Conservation (phyloP, 2,329 filamentous ascomycete genomes). For the Cercospora berteroae region DNA sequence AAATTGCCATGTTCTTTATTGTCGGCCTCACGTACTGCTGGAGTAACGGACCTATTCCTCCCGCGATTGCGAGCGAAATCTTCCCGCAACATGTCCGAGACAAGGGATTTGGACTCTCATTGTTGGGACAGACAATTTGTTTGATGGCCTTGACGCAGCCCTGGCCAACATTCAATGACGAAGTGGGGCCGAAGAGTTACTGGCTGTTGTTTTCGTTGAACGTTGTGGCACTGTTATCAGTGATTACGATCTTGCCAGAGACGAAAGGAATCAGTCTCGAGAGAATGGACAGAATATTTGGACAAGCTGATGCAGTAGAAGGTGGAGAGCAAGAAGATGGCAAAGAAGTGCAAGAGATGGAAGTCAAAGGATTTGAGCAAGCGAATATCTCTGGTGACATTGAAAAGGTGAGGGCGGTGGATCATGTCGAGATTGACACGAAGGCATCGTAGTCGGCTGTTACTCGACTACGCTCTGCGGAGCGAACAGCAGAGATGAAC, state of each 20-base stretch:
- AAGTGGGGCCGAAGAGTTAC: neutral
- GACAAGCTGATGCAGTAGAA: slow-evolving; percentile 40
- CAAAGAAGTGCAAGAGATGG: slow-evolving; percentile 14
- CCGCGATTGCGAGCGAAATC: neutral
- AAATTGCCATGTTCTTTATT: neutral
- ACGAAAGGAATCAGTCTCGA: slow-evolving; percentile 49
- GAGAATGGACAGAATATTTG: slow-evolving; percentile 33
- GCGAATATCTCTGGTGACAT: slow-evolving; percentile 2
- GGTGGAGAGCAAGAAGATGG: slow-evolving; percentile 37
- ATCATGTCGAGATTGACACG: slow-evolving; percentile 14
- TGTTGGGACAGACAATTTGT: neutral
- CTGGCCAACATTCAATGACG: neutral
- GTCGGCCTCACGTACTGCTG: neutral
- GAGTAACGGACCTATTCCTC: neutral
- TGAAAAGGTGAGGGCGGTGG: slow-evolving; percentile 16
- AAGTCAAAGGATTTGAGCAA: slow-evolving; percentile 5
- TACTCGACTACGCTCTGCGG: neutral
- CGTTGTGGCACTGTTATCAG: neutral
- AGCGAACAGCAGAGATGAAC: neutral
- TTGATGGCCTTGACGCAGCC: neutral
- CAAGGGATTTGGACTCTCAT: neutral
- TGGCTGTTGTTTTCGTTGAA: neutral
- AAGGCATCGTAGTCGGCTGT: neutral
- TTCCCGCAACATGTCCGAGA: neutral
- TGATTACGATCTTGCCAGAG: slow-evolving; percentile 15